These are phyloP conservation scores for Exserohilum rostratum DNA, from an alignment of 2,329 filamentous ascomycete genomes.

Conservation along the genomic window DNA sequence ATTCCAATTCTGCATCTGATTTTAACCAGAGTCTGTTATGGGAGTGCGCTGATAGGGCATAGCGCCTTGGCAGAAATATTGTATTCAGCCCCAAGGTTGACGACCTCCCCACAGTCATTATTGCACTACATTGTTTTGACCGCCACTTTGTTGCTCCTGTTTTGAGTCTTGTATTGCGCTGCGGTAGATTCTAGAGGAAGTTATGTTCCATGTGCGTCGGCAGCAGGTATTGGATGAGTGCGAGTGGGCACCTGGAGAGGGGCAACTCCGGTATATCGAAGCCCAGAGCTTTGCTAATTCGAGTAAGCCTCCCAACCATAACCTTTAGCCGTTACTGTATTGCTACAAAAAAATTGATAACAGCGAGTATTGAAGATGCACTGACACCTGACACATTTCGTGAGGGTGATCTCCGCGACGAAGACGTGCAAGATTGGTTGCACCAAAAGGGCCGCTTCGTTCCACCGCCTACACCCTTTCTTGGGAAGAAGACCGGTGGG, in stretches of 20 bases:
- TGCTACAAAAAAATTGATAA: not conserved
- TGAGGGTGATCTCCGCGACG: not conserved
- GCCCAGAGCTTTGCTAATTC: not conserved
- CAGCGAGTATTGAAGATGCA: not conserved
- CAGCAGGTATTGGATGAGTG: not conserved
- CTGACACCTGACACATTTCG: not conserved
- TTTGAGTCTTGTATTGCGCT: not conserved
- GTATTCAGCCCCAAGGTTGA: too few species aligned
- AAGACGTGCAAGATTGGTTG: not conserved
- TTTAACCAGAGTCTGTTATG: not conserved
- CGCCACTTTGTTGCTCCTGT: too few species aligned
- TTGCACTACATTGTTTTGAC: too few species aligned
- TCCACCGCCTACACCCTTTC: not conserved
- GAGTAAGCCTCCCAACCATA: not conserved
- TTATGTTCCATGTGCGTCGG: not conserved
- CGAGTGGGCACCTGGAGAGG: not conserved
- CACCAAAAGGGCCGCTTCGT: not conserved
- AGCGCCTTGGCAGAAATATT: too few species aligned
- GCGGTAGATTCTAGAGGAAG: not conserved
- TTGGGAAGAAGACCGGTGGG: not conserved
- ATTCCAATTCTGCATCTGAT: not conserved
- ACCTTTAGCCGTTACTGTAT: not conserved
- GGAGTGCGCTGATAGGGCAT: too few species aligned
- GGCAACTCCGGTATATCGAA: not conserved
- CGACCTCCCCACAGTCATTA: too few species aligned